Evolutionary conservation across 805 yeast genomes (phyloP).

Genomic region (Wickerhamiella bombiphila): DNA sequence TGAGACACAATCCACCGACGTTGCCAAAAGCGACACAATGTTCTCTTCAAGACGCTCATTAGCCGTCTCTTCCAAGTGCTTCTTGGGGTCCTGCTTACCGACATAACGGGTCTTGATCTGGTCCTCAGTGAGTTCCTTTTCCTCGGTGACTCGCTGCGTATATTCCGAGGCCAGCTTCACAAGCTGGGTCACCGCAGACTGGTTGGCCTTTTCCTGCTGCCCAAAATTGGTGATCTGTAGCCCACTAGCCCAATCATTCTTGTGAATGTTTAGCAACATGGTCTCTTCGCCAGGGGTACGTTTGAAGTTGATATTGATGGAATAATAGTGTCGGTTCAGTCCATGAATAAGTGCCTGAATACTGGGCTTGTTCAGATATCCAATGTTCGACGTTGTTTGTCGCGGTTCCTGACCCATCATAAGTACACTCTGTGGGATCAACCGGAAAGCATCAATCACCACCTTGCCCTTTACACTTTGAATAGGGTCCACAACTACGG

Average conservation of each 20-base stretch:
- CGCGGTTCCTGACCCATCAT: slow-evolving; percentile 98
- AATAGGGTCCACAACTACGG: slow-evolving; percentile 96
- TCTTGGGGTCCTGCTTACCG: slow-evolving; percentile 98
- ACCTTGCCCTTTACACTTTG: slow-evolving; percentile 98
- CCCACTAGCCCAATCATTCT: slow-evolving; percentile 92
- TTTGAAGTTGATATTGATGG: slow-evolving; percentile 85
- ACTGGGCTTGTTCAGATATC: slow-evolving; percentile 88
- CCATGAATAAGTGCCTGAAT: slow-evolving; percentile 97
- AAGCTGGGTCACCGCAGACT: slow-evolving; percentile 59
- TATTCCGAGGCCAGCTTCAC: slow-evolving; percentile 83
- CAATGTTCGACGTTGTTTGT: slow-evolving; percentile 91
- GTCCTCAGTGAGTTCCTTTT: slow-evolving; percentile 72
- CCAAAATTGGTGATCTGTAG: slow-evolving; percentile 63
- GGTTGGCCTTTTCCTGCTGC: slow-evolving; percentile 60
- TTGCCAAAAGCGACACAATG: slow-evolving; percentile 71
- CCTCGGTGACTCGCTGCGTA: slow-evolving; percentile 82
- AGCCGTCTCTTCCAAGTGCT: slow-evolving; percentile 83
- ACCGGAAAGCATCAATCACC: slow-evolving; percentile 93
- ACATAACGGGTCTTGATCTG: slow-evolving; percentile 91
- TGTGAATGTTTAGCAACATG: slow-evolving; percentile 87
- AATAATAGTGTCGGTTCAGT: slow-evolving; percentile 89
- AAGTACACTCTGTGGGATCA: slow-evolving; percentile 71
- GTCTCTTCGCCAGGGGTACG: slow-evolving; percentile 85
- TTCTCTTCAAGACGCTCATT: slow-evolving; percentile 78
- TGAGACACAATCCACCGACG: slow-evolving; percentile 81